A percentile compares a stretch with the other conserved stretches of the same genome.
These are phyloP conservation scores for Microsporum canis DNA, from an alignment of 2,329 filamentous ascomycete species.

Conservation along the genomic window DNA sequence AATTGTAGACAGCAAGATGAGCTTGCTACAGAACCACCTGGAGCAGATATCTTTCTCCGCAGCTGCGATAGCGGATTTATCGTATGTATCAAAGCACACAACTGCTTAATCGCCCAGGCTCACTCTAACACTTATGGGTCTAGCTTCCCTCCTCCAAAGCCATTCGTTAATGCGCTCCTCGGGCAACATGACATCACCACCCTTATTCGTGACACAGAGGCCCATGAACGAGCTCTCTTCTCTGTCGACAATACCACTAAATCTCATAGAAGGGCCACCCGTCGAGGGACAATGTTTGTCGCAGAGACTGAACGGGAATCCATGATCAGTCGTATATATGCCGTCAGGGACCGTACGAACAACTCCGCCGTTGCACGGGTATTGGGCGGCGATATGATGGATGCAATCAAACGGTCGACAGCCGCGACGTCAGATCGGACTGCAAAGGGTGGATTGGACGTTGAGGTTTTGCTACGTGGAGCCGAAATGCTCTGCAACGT, in stretches of 20 bases:
- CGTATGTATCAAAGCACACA: constrained; percentile 40
- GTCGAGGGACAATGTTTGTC: constrained; percentile 42
- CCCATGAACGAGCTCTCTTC: constrained; percentile 89
- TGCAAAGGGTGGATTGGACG: constrained; percentile 60
- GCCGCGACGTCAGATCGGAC: constrained; percentile 43
- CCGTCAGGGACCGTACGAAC: constrained; percentile 50
- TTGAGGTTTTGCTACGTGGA: constrained; percentile 71
- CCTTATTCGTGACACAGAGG: constrained; percentile 87
- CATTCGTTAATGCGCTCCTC: constrained; percentile 89
- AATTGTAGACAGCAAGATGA: constrained; percentile 39
- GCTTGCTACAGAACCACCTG: constrained; percentile 57
- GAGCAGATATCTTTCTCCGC: constrained; percentile 70
- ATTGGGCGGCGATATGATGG: constrained; percentile 74
- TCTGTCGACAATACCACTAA: constrained; percentile 64
- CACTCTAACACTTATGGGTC: background rate
- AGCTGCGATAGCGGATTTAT: constrained; percentile 61
- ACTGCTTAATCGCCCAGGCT: background rate
- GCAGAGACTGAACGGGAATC: constrained; percentile 29
- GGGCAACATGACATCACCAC: constrained; percentile 84
- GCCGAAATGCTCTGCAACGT: constrained; percentile 85
- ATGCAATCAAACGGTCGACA: constrained; percentile 56
- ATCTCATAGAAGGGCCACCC: constrained; percentile 36
- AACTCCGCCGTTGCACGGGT: constrained; percentile 67
- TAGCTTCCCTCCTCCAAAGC: constrained; percentile 71
- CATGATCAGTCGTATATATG: constrained; percentile 37